These are phyloP conservation scores for Alternaria panax DNA, from an alignment of 2,329 filamentous ascomycete species.

Conservation along the genomic window DNA sequence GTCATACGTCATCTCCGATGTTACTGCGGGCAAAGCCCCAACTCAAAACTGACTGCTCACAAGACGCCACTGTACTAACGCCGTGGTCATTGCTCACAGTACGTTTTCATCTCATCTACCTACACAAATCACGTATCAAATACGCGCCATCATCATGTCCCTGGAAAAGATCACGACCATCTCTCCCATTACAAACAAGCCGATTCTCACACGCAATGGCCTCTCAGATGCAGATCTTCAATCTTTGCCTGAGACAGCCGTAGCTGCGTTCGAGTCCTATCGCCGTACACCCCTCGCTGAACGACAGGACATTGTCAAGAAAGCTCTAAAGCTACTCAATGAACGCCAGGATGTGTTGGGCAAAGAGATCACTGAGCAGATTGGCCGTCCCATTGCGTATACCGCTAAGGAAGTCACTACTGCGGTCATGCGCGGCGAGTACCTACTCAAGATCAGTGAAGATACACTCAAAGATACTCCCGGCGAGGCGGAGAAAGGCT, in stretches of 20 bases:
- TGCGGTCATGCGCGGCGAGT: constrained; percentile 83
- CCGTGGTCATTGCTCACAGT: constrained; percentile 17
- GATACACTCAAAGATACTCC: constrained; percentile 80
- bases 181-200: constrained; percentile 87
- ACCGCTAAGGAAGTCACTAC: constrained; percentile 84
- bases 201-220: constrained; percentile 80
- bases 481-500: constrained; percentile 84
- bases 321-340: constrained; percentile 74
- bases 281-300: constrained; percentile 76
- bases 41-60: constrained; percentile 26
- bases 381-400: constrained; percentile 92
- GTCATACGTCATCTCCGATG: constrained; percentile 25
- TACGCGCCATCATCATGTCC: constrained; percentile 53
- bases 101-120: constrained; percentile 26
- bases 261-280: constrained; percentile 78
- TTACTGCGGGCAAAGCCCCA: constrained; percentile 16
- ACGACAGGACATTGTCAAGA: constrained; percentile 80
- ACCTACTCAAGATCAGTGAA: constrained; percentile 82
- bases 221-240: constrained; percentile 74
- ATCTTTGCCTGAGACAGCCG: constrained; percentile 73
- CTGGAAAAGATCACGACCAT: constrained; percentile 75
- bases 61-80: constrained; percentile 14
- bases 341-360: constrained; percentile 81
- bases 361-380: constrained; percentile 87
- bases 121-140: constrained; percentile 10